Base-by-base conservation (phyloP, 192 early-diverging fungal genomes). In the Dissophora globulifera region DNA sequence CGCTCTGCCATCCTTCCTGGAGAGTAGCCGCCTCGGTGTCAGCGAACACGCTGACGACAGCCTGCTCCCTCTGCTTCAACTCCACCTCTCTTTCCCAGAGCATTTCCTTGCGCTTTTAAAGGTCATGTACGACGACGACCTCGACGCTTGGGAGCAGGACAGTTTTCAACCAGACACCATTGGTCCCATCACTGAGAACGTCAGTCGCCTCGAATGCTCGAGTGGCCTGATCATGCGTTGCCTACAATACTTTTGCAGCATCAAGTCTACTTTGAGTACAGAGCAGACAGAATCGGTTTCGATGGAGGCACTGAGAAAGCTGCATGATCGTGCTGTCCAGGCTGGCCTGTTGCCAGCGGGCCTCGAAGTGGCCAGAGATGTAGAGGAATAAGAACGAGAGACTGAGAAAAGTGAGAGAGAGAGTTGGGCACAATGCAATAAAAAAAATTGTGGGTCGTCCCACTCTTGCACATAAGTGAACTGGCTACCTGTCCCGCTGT, bases 191-290 rank as follows among this genome's bases (percentile, higher is more conserved):
- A 30, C 27, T 10, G 26, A 38, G 8, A 72, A 56, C 3, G 69
- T 72, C 15, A 1, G 29, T 3, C 33, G 46, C 1, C 48, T 72
- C 26, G 60, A 72, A 20, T 72, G 69, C 40, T 49, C 25, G 1
- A 45, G 46, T 0, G 19, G 13, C 5, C n/a, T 72, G n/a, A 58
- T 32, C 23, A 1, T 72, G 29, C 40, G 47, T 19, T 72, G 69
- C 47, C 33, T 72, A 20, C 30, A 72, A 17, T 72, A 72, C 23
- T 72, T 47, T 48, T 32, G n/a, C 5, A 53, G 11, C 52, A 42
- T 62, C 27, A 11, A 12, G 45, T 6, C 43, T 4, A 45, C 43
- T 4, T 45, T 45, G 43, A n/a, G 15, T 4, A n/a, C 10, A 45
- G 43, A 45, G 43, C 9, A 45, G 43, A 6, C 4, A n/a, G 43